These are phyloP conservation scores for Grifola frondosa DNA, from an alignment of 1,284 basidiomycete genomes.

Conservation along the genomic window DNA sequence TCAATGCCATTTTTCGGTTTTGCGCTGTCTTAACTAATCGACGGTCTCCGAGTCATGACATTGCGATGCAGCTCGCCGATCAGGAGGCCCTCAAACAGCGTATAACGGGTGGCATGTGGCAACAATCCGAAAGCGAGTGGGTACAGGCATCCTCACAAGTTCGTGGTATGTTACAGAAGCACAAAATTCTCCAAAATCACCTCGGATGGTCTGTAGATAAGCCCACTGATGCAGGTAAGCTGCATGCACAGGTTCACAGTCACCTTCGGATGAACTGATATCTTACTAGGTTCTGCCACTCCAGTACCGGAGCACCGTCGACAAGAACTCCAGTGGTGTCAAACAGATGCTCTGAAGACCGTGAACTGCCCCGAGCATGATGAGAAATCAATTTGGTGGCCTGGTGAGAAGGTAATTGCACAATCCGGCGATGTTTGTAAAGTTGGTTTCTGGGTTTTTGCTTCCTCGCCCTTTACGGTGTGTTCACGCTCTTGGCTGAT, in stretches of 20 bases:
- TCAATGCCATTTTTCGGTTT: conserved; percentile 37
- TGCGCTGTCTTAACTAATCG: conserved; percentile 37
- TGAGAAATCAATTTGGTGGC: not conserved
- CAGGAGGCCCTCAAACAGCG: conserved; percentile 37
- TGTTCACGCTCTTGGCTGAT: too few species aligned
- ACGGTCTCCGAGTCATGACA: conserved; percentile 38
- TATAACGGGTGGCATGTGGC: conserved; percentile 33
- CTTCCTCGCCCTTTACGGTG: not conserved
- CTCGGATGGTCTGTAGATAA: not conserved
- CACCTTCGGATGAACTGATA: too few species aligned
- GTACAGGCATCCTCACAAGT: not conserved
- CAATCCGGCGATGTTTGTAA: not conserved
- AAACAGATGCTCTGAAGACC: too few species aligned
- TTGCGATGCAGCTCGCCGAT: conserved; percentile 30
- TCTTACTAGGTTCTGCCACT: too few species aligned
- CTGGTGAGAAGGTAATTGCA: not conserved
- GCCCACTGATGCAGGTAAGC: not conserved
- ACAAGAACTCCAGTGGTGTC: too few species aligned
- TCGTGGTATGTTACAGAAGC: not conserved
- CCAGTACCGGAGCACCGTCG: too few species aligned
- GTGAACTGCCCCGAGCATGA: too few species aligned
- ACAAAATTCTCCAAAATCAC: not conserved
- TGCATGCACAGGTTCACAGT: too few species aligned
- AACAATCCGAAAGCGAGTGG: not conserved
- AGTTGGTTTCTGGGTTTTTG: conserved; percentile 18